A percentile compares a stretch with the other conserved stretches of the same genome.
These are phyloP conservation scores for Fusarium phyllophilum DNA, from an alignment of 2,329 filamentous ascomycete genomes.

Conservation along the genomic window DNA sequence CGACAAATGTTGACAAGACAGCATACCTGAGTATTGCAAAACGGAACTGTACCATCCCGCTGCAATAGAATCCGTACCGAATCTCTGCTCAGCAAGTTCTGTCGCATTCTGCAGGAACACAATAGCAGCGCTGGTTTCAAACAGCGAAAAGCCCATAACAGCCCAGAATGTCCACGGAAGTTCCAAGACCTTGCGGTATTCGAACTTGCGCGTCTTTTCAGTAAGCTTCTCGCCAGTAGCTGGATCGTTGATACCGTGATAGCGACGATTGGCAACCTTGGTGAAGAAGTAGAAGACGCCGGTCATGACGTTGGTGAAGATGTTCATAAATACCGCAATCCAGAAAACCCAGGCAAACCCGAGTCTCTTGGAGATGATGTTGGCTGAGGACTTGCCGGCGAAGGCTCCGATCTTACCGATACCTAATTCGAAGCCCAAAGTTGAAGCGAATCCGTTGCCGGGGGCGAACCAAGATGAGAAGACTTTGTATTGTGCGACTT, in stretches of 20 bases:
- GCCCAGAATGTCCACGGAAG: conserved; percentile 69
- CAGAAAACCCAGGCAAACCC: conserved; percentile 66
- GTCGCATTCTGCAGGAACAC: conserved; percentile 68
- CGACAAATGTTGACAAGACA: fast-evolving
- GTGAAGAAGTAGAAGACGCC: conserved; percentile 65
- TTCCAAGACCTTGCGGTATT: conserved; percentile 62
- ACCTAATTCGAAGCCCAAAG: conserved; percentile 67
- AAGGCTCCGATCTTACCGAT: conserved; percentile 68
- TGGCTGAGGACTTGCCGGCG: conserved; percentile 67
- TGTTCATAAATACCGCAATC: conserved; percentile 69
- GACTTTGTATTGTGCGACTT: conserved; percentile 71
- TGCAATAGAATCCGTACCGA: conserved; percentile 60
- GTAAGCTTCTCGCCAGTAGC: conserved; percentile 66
- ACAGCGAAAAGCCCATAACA: conserved; percentile 63
- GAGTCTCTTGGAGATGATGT: conserved; percentile 61
- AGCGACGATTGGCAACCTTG: conserved; percentile 12
- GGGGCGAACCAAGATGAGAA: conserved; percentile 72
- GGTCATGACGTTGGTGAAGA: conserved; percentile 68
- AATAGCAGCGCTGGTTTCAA: conserved; percentile 64
- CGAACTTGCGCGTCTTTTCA: conserved; percentile 66
- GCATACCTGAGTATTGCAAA: conserved; percentile 56
- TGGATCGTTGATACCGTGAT: conserved; percentile 43
- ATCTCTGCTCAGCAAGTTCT: conserved; percentile 67
- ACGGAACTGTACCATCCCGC: conserved; percentile 69
- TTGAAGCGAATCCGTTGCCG: conserved; percentile 68